Evolutionary conservation across 1,139 yeast species (phyloP).

Genomic region (Yamadazyma atlantica): DNA sequence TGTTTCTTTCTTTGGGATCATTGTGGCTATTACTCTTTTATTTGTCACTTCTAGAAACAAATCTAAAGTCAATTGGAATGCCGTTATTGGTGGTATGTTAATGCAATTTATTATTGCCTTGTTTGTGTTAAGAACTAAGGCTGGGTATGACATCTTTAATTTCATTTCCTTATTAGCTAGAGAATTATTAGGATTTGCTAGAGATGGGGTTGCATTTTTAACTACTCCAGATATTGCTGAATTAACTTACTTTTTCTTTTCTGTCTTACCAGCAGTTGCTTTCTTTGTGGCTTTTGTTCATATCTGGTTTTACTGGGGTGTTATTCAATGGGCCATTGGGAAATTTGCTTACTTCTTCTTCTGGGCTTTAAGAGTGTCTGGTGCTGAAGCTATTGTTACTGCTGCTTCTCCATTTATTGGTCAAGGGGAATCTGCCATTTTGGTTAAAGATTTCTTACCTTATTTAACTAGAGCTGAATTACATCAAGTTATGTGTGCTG

Average conservation of each 20-base stretch:
- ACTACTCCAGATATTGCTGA: constrained; percentile 42
- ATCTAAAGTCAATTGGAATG: constrained; percentile 53
- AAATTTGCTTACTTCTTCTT: constrained; percentile 61
- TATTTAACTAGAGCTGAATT: constrained; percentile 62
- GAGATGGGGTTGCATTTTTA: constrained; percentile 62
- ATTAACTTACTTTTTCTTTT: constrained; percentile 52
- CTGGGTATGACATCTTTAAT: constrained; percentile 64
- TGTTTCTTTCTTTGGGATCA: constrained; percentile 56
- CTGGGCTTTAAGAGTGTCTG: constrained; percentile 62
- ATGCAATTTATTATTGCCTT: constrained; percentile 63
- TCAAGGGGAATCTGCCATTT: constrained; percentile 66
- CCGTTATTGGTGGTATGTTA: constrained; percentile 62
- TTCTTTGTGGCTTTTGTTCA: constrained; percentile 67
- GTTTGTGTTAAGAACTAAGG: constrained; percentile 59
- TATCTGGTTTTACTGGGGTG: constrained; percentile 60
- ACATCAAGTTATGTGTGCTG: constrained; percentile 66
- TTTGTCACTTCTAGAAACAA: constrained; percentile 51
- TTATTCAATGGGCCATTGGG: constrained; percentile 60
- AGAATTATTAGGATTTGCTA: constrained; percentile 60
- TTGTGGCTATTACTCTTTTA: constrained; percentile 48
- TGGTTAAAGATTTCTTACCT: constrained; percentile 62
- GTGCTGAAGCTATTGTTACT: constrained; percentile 69
- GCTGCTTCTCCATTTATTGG: constrained; percentile 73
- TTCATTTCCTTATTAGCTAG: constrained; percentile 62
- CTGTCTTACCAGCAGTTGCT: constrained; percentile 62